These are phyloP conservation scores for Datura wrightii DNA, from an alignment of 257 asterid genomes.

Conservation along the genomic window DNA sequence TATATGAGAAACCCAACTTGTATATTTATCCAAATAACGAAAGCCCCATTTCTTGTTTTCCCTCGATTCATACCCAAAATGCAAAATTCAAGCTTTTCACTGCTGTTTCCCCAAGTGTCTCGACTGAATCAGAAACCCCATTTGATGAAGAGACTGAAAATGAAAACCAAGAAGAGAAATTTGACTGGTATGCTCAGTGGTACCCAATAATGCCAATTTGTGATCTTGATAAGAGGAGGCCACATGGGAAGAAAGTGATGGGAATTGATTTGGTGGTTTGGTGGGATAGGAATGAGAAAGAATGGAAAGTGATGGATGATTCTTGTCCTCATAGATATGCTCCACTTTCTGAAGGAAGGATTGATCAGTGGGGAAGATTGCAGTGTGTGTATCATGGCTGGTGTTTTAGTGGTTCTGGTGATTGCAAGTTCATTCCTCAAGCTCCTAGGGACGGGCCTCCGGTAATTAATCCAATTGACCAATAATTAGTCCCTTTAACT, in stretches of 20 bases:
- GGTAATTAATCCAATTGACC: conserved; percentile 44
- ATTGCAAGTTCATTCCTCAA: conserved; percentile 85
- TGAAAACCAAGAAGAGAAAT: conserved; percentile 50
- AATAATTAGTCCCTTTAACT: not conserved
- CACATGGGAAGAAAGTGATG: conserved; percentile 73
- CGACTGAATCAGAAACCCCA: conserved; percentile 36
- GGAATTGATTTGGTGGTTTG: conserved; percentile 81
- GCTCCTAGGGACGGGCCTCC: conserved; percentile 88
- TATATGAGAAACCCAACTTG: conserved; percentile 33
- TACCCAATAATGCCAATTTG: conserved; percentile 75
- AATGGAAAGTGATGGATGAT: conserved; percentile 88
- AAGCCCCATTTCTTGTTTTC: conserved; percentile 29
- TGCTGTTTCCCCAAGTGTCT: conserved; percentile 50
- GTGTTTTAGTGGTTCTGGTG: conserved; percentile 85
- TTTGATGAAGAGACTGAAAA: conserved; percentile 39
- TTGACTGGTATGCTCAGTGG: conserved; percentile 90
- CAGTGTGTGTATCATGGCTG: conserved; percentile 97
- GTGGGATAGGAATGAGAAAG: conserved; percentile 80
- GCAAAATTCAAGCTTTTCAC: conserved; percentile 52
- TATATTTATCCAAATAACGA: conserved; percentile 34
- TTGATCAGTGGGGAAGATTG: conserved; percentile 89
- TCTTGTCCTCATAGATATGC: conserved; percentile 88
- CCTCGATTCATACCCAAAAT: conserved; percentile 38
- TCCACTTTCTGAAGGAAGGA: conserved; percentile 87
- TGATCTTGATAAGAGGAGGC: conserved; percentile 89